phyloP scores from a whole-genome alignment of 768 basidiomycete genomes.

The Pleurotus eryngii region DNA sequence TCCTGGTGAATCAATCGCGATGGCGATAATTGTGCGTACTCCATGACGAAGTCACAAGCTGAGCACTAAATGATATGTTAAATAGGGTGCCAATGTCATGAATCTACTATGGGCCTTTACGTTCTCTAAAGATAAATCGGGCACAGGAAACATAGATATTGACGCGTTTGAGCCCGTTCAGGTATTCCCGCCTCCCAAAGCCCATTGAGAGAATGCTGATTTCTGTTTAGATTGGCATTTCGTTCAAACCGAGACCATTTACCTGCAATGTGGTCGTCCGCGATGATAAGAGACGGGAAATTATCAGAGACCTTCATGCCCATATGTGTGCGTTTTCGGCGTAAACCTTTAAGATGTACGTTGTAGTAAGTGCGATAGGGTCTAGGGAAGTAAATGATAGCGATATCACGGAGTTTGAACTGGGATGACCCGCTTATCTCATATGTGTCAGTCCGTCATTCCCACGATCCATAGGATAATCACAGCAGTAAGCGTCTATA shows the following conservation, averaged over 20 bases:
- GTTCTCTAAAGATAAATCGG: neutral
- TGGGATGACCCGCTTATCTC: neutral
- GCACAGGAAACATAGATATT: neutral
- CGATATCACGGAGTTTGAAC: conserved; percentile 1
- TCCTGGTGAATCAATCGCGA: neutral
- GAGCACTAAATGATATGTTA: too few species aligned
- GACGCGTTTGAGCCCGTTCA: neutral
- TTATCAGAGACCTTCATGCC: neutral
- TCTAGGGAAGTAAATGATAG: neutral
- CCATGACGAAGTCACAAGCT: too few species aligned
- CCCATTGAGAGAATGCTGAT: neutral
- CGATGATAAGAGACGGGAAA: neutral
- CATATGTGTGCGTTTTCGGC: neutral
- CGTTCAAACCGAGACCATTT: neutral
- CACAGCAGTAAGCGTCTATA: too few species aligned
- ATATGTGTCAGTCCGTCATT: neutral
- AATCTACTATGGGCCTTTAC: neutral
- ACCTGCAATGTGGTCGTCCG: neutral
- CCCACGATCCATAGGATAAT: neutral
- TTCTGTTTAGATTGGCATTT: neutral
- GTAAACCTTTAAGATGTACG: too few species aligned
- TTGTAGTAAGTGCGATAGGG: neutral
- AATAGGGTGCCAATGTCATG: neutral
- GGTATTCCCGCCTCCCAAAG: neutral
- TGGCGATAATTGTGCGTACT: neutral